A percentile compares a stretch with the other conserved stretches of the same genome.
These are phyloP conservation scores for Fusarium haematococcum DNA, from an alignment of 2,329 filamentous ascomycete species.

Conservation along the genomic window DNA sequence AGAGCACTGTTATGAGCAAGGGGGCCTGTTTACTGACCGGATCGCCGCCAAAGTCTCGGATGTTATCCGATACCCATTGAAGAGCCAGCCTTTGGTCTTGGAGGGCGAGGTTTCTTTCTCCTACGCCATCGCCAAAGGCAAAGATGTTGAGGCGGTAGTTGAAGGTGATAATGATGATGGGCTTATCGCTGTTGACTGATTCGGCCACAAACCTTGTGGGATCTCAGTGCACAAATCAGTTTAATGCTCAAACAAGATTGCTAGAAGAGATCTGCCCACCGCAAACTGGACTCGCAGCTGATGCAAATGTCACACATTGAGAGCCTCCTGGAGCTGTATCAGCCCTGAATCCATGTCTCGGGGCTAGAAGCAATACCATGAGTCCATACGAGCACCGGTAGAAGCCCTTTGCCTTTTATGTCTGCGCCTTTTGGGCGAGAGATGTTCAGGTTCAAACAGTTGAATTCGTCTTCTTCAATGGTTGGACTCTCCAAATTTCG, in stretches of 20 bases:
- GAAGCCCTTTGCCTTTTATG: neutral
- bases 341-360: neutral
- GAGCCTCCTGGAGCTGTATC: constrained; percentile 49
- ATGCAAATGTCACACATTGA: constrained; percentile 58
- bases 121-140: constrained; percentile 55
- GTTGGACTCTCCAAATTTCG: constrained; percentile 34
- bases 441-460: constrained; percentile 58
- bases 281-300: constrained; percentile 54
- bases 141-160: constrained; percentile 48
- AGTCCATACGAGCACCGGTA: constrained; percentile 60
- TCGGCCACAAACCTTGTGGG: constrained; percentile 50
- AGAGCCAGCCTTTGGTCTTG: constrained; percentile 51
- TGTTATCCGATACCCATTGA: constrained; percentile 47
- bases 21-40: constrained; percentile 17
- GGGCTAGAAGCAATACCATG: constrained; percentile 46
- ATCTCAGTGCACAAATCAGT: constrained; percentile 30
- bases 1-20: rapidly evolving
- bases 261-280: constrained; percentile 43
- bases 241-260: no score
- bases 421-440: constrained; percentile 40
- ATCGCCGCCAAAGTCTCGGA: constrained; percentile 45
- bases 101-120: constrained; percentile 51
- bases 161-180: constrained; percentile 33
- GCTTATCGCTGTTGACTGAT: constrained; percentile 44
- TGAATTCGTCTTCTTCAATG: constrained; percentile 56